Percentiles rank a stretch among this genome's conserved stretches.
These are phyloP conservation scores for Toxicodendron radicans DNA, from an alignment of 345 rosid genomes.

Conservation along the genomic window DNA sequence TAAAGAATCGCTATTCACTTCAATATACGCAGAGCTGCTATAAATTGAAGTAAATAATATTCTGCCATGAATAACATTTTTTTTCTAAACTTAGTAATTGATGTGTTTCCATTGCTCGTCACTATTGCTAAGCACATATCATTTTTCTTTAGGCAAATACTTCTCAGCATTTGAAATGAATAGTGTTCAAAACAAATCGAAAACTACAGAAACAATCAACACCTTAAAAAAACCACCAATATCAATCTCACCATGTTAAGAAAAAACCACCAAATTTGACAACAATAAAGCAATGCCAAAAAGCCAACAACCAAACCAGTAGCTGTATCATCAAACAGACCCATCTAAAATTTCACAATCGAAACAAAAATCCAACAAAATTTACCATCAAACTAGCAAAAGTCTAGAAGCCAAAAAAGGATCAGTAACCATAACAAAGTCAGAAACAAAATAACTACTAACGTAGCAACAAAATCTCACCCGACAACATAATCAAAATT, in stretches of 20 bases:
- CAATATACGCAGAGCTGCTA: background rate
- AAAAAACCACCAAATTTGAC: slow-evolving; percentile 9
- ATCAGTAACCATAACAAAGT: background rate
- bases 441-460: background rate
- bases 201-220: background rate
- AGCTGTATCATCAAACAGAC: background rate
- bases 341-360: background rate
- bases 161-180: too few relatives aligned
- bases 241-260: background rate
- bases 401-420: background rate
- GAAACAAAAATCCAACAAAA: background rate
- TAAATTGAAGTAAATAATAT: too few relatives aligned
- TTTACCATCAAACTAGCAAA: background rate
- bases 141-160: too few relatives aligned
- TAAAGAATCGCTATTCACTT: background rate
- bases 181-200: too few relatives aligned
- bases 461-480: background rate
- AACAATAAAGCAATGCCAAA: background rate
- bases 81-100: background rate
- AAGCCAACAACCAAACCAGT: background rate
- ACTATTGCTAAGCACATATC: too few relatives aligned
- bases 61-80: background rate
- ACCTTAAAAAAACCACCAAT: background rate
- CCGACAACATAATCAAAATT: too few relatives aligned
- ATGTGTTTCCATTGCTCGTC: background rate